Conservation (phyloP, 441 rosid species). For the Cnidoscolus chayamansa region DNA sequence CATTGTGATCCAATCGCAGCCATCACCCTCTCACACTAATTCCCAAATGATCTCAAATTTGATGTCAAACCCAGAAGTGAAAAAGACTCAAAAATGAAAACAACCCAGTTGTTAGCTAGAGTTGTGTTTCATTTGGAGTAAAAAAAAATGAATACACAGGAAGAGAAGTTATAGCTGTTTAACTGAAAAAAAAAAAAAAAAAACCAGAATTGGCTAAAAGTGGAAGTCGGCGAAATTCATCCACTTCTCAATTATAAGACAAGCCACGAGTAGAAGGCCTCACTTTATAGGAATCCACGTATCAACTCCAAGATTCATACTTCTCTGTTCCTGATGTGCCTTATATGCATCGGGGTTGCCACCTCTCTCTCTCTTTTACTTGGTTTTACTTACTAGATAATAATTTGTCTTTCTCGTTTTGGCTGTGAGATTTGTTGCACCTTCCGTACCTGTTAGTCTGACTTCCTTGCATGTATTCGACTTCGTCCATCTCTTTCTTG, state of each 20-base stretch:
- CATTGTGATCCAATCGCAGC: conserved; percentile 26
- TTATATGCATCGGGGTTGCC: not conserved
- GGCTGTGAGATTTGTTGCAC: conserved; percentile 2
- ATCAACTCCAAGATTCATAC: not conserved
- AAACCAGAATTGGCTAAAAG: not conserved
- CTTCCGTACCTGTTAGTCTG: conserved; percentile 1
- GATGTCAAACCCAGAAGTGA: conserved; percentile 13
- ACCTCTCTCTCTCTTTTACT: not conserved
- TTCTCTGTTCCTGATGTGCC: not conserved
- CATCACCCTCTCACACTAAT: conserved; percentile 16
- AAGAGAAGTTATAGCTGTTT: too few species aligned
- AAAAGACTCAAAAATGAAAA: not conserved
- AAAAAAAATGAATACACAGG: not conserved
- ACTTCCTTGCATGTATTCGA: not conserved
- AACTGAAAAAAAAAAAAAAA: too few species aligned
- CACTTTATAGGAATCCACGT: not conserved
- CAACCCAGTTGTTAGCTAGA: not conserved
- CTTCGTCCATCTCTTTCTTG: not conserved
- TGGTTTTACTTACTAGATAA: not conserved
- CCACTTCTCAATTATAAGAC: not conserved
- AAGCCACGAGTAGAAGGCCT: not conserved
- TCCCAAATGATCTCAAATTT: not conserved
- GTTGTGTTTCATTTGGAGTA: not conserved
- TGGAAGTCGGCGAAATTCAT: not conserved
- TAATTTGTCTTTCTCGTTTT: not conserved